Base-by-base conservation (phyloP, 768 basidiomycete species). In the Pleurotus djamor region DNA sequence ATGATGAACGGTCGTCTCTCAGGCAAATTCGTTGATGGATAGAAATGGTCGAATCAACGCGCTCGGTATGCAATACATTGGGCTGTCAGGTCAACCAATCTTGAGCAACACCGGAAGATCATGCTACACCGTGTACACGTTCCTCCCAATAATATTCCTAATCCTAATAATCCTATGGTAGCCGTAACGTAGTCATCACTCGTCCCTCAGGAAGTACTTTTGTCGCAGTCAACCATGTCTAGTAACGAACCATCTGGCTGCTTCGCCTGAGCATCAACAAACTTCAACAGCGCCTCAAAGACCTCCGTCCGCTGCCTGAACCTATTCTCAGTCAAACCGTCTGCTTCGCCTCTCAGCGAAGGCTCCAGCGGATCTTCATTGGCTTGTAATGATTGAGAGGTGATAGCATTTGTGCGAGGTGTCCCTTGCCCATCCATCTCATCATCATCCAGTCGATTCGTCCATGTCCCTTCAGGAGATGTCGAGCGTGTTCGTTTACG, bases 291-390 rank as follows among this genome's bases (percentile, higher is more conserved):
- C 36, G 69, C 69, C 68, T 92, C 87, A 67, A 92, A 92, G 60
- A 89, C 81, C 62, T 84, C 82, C 54, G 81, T 88, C 38, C 91
- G 79, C 71, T 89, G 86, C 41, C 72, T 73, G 69, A 85, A 91
- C 62, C 82, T 74, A 38, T 76, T 77, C 1, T 78, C 76, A 2
- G 81, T 74, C 56, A 83, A 61, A 54, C 61, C 52, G 64, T 67
- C 7, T 59, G 63, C 7, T 61, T 64, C 14, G 45, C 58, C 55
- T 64, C 65, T 2, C 36, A 60, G 34, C 62, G 64, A 37, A 52
- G 64, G 21, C 50, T 65, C 71, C 67, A 61, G 56, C 13, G 74
- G 69, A 57, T 74, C 75, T 41, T 72, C 66, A 33, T 54, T 57
- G 16, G 61, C 59, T 52, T 61, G 60, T 45, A 71, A 56, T 12